phyloP scores from a whole-genome alignment of 352 stramenopile species.

The Phytophthora cryptogea region DNA sequence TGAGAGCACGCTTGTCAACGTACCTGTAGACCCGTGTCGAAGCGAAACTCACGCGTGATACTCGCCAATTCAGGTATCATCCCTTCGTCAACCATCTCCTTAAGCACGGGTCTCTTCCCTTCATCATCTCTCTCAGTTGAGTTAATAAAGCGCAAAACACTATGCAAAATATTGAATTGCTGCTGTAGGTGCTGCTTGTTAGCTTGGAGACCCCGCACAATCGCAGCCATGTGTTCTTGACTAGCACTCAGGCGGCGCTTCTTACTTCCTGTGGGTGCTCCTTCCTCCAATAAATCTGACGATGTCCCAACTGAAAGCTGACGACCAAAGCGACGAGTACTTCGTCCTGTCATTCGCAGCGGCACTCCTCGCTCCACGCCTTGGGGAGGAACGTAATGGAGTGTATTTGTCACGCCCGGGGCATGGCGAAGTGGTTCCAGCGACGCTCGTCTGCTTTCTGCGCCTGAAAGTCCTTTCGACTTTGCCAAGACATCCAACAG shows the following conservation, averaged over 20 bases:
- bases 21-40: constrained; percentile 57
- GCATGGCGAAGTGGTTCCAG: constrained; percentile 28
- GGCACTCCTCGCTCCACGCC: constrained; percentile 33
- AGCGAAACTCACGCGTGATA: constrained; percentile 71
- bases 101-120: constrained; percentile 31
- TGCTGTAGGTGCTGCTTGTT: constrained; percentile 44
- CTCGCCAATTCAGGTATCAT: constrained; percentile 44
- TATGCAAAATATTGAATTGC: constrained; percentile 46
- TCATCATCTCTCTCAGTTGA: constrained; percentile 26
- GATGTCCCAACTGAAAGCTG: constrained; percentile 9
- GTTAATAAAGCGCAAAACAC: constrained; percentile 42
- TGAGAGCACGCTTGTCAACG: background rate
- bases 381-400: constrained; percentile 38
- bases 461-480: constrained; percentile 17
- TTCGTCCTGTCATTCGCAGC: constrained; percentile 23
- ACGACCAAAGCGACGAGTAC: constrained; percentile 15
- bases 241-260: constrained; percentile 20
- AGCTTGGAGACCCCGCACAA: constrained; percentile 41
- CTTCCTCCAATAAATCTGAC: constrained; percentile 2
- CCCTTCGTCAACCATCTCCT: constrained; percentile 49
- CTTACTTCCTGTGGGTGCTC: constrained; percentile 3
- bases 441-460: constrained; percentile 25
- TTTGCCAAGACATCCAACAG: constrained; percentile 54
- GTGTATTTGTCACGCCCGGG: constrained; percentile 21
- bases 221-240: constrained; percentile 14